Evolutionary conservation across 768 basidiomycete species (phyloP).

Genomic region (Amanita inopinata): DNA sequence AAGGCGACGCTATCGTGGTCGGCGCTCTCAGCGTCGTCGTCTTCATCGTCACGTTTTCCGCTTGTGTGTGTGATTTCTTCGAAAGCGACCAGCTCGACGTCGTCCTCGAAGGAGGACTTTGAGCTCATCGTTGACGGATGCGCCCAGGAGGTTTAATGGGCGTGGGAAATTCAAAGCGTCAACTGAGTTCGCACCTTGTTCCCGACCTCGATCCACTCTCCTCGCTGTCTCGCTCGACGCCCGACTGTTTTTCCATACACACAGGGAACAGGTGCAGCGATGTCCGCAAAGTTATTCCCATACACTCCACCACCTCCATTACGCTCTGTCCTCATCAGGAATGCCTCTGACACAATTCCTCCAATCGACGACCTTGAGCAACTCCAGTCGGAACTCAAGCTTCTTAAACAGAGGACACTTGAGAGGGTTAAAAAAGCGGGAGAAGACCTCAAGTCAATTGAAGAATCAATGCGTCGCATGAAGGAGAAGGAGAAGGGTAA

Average conservation of each 20-base stretch:
- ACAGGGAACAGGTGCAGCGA: constrained; percentile 23
- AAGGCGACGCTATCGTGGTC: background rate
- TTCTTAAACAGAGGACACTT: constrained; percentile 41
- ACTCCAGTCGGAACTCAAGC: constrained; percentile 51
- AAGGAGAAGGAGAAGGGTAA: constrained; percentile 73
- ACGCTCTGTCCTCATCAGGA: constrained; percentile 54
- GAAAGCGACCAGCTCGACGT: constrained; percentile 9
- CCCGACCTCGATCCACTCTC: constrained; percentile 24
- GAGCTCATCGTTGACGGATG: constrained; percentile 3
- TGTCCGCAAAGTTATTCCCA: constrained; percentile 52
- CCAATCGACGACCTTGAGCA: constrained; percentile 62
- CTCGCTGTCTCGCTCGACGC: constrained; percentile 15
- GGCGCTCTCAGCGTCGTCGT: constrained; percentile 64
- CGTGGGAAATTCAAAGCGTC: constrained; percentile 50
- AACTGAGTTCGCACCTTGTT: constrained; percentile 43
- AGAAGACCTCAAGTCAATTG: constrained; percentile 64
- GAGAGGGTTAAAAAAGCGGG: constrained; percentile 67
- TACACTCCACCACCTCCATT: constrained; percentile 40
- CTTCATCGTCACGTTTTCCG: constrained; percentile 72
- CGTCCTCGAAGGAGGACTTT: background rate
- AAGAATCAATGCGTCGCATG: constrained; percentile 67
- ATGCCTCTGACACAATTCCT: constrained; percentile 56
- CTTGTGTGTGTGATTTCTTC: constrained; percentile 42
- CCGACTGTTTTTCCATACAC: constrained; percentile 3
- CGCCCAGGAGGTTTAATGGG: constrained; percentile 29